Percentiles rank a stretch among this genome's conserved stretches.
Evolutionary conservation across 129 eudicot genomes (phyloP).

Genomic region (Flaveria robusta): DNA sequence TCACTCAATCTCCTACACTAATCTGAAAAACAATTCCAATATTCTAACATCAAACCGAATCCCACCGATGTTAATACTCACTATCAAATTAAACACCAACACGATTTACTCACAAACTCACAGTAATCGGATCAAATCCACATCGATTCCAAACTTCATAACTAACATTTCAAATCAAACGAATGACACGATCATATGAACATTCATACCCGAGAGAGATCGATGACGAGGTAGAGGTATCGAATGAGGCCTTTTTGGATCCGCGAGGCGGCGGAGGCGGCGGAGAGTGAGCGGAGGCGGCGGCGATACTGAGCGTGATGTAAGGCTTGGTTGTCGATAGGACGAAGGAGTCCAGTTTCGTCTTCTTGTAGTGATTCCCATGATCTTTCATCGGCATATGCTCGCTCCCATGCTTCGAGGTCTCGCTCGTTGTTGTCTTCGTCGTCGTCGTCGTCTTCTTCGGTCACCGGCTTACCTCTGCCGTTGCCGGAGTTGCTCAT

Average conservation of each 20-base stretch:
- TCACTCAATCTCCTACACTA: neutral
- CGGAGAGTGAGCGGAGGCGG: conserved; percentile 68
- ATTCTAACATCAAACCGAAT: no score
- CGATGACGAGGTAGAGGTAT: conserved; percentile 71
- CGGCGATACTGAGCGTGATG: conserved; percentile 90
- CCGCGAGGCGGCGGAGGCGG: conserved; percentile 55
- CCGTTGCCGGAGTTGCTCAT: conserved; percentile 49
- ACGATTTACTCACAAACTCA: no score
- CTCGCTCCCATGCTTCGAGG: conserved; percentile 88
- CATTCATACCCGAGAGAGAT: conserved; percentile 74
- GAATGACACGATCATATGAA: no score
- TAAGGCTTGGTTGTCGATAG: conserved; percentile 74
- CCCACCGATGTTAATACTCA: no score
- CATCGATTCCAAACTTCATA: no score
- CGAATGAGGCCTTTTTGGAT: conserved; percentile 95
- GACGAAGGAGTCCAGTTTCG: conserved; percentile 90
- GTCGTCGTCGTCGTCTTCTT: conserved; percentile 38
- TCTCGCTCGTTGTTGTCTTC: conserved; percentile 51
- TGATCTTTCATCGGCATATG: conserved; percentile 94
- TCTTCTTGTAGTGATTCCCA: conserved; percentile 99
- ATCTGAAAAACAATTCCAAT: neutral
- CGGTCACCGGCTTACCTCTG: conserved; percentile 45
- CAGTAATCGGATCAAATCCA: no score
- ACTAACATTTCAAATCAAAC: no score
- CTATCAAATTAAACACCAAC: neutral